Base-by-base conservation (phyloP, 352 stramenopile species). In the Globisporangium rhizosaccharum region DNA sequence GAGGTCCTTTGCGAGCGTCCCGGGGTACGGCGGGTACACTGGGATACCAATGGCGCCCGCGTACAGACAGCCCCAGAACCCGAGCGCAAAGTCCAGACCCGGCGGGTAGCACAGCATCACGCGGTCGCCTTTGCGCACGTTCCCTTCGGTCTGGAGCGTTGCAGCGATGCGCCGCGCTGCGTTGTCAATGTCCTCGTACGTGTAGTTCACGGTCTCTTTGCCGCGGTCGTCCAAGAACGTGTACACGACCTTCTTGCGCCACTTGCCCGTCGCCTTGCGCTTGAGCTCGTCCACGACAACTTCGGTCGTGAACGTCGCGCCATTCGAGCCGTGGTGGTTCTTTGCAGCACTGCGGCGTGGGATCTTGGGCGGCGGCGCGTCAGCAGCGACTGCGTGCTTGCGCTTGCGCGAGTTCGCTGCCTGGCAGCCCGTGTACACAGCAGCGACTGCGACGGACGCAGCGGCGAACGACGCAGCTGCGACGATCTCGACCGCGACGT, bases 21-120 rank as follows among this genome's bases (percentile, higher is more conserved):
- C 76, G 0, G 84, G 81, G 63, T 90, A 85, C 59, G 84, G 84
- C 20, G 84, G 83, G 58, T 90, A 90, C 68, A 89, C 77, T 18
- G 83, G 80, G 56, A 92, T 84, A 18, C 65, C 77, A 30, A 92
- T 71, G 14, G 75, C 80, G 7, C 83, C 83, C 18, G 83, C 83
- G 53, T 90, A 90, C 18, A 92, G 59, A 49, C 83, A 92, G 33
- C 80, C 83, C 83, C 80, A 92, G 62, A 92, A 92, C 42, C 65
- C 80, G 51, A 90, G 47, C 3, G 80, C 77, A 64, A 92, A 92
- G 72, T 92, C 83, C 11, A 90, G 59, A 0, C 83, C 80, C 2
- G 83, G 80, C 11, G 83, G 83, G 72, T 81, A 92, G 62, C 78
- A 89, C 28, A 92, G 74, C 67, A 90, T 76, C 48, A 90, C 79